Conservation (phyloP, 2,329 filamentous ascomycete species). For the Colletotrichum magnum region DNA sequence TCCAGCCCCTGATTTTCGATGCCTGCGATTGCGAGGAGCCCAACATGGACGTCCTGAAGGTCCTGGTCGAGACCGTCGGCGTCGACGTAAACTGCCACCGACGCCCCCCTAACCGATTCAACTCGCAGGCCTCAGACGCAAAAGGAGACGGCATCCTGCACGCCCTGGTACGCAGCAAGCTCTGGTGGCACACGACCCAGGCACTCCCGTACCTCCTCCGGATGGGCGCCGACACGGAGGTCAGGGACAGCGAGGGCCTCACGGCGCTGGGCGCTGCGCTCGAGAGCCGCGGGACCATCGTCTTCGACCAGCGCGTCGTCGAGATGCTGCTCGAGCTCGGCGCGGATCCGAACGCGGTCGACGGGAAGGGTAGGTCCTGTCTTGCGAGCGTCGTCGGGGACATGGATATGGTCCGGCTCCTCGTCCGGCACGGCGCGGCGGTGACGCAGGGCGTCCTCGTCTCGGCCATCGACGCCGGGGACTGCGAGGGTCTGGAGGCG, state of each 20-base stretch:
- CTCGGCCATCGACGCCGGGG: not conserved
- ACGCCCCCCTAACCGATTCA: not conserved
- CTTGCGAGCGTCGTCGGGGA: conserved; percentile 5
- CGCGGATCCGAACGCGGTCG: conserved; percentile 1
- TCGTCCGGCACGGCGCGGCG: not conserved
- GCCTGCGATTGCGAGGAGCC: conserved; percentile 50
- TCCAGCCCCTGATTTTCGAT: conserved; percentile 44
- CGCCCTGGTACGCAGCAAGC: not conserved
- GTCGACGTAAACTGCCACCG: conserved; percentile 48
- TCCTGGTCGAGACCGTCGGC: conserved; percentile 51
- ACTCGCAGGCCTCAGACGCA: not conserved
- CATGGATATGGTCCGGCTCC: not conserved
- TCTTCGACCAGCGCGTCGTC: conserved; percentile 3
- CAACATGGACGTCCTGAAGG: conserved; percentile 53
- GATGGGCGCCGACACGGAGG: conserved; percentile 10
- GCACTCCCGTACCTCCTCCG: conserved; percentile 14
- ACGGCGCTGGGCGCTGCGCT: conserved; percentile 9
- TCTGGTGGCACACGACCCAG: conserved; percentile 15
- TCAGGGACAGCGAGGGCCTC: not conserved
- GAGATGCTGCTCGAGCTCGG: conserved; percentile 15
- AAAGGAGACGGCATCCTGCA: conserved; percentile 6
- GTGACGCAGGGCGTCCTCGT: not conserved
- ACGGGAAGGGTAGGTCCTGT: not conserved
- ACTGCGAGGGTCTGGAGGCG: not conserved
- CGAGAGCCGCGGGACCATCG: not conserved